Evolutionary conservation across 2,329 filamentous ascomycete genomes (phyloP).

Genomic region (Geosmithia morbida): DNA sequence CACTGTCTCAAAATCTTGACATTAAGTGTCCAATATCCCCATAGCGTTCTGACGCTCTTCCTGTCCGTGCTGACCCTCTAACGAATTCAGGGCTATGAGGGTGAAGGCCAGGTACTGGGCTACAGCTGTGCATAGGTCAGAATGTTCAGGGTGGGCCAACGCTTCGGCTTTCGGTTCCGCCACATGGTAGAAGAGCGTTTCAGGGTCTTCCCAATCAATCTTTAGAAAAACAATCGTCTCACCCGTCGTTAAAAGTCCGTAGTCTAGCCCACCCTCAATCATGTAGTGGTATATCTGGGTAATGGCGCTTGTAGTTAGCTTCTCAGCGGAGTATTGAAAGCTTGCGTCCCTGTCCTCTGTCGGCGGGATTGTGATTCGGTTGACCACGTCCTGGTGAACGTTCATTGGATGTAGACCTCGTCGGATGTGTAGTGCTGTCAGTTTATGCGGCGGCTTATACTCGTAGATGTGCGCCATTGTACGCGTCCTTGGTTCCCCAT

Average conservation of each 20-base stretch:
- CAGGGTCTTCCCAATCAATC: neutral
- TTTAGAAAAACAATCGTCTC: neutral
- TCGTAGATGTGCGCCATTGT: slow-evolving; percentile 19
- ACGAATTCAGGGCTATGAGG: slow-evolving; percentile 1
- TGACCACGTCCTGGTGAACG: slow-evolving; percentile 20
- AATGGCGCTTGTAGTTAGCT: neutral
- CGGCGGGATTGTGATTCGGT: slow-evolving; percentile 10
- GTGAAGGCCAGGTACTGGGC: slow-evolving; percentile 3
- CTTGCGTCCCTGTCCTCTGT: no score
- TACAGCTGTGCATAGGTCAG: slow-evolving; percentile 1
- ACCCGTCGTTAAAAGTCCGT: neutral
- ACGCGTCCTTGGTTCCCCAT: slow-evolving; percentile 2
- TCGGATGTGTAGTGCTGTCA: slow-evolving; percentile 25
- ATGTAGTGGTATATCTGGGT: neutral
- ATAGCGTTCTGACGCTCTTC: slow-evolving; percentile 6
- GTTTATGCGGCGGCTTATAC: slow-evolving; percentile 32
- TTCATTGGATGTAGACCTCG: slow-evolving; percentile 24
- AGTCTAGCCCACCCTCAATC: neutral
- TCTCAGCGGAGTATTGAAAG: neutral
- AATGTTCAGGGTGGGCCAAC: neutral
- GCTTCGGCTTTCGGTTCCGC: slow-evolving; percentile 1
- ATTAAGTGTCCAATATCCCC: slow-evolving; percentile 5
- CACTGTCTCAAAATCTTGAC: slow-evolving; percentile 10
- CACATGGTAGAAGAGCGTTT: slow-evolving; percentile 3
- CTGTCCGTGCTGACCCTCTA: slow-evolving; percentile 5